A percentile compares a stretch with the other conserved stretches of the same genome.
Evolutionary conservation across 2,329 filamentous ascomycete genomes (phyloP).

Genomic region (Trichophyton verrucosum): DNA sequence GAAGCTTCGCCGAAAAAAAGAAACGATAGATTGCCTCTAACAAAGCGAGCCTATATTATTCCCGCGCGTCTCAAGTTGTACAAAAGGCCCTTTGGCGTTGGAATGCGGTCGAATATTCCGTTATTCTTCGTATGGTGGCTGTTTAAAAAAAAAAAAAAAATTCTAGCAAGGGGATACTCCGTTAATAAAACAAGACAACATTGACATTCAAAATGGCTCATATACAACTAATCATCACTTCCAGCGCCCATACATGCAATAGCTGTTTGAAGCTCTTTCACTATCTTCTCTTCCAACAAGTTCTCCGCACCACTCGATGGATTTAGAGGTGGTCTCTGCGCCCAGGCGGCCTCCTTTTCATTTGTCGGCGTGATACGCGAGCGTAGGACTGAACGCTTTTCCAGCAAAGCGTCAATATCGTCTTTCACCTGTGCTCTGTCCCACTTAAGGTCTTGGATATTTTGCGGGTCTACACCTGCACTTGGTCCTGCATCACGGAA

Average conservation of each 20-base stretch:
- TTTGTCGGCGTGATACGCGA: constrained; percentile 62
- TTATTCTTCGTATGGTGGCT: not conserved
- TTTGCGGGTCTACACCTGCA: constrained; percentile 42
- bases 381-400: constrained; percentile 54
- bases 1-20: not conserved
- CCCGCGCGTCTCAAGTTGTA: not conserved
- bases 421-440: constrained; percentile 61
- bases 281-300: constrained; percentile 61
- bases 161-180: not conserved
- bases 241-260: constrained; percentile 31
- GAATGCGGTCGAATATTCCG: not conserved
- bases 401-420: constrained; percentile 71
- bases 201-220: constrained; percentile 3
- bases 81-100: not conserved
- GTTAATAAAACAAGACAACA: not conserved
- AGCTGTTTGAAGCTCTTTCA: constrained; percentile 52
- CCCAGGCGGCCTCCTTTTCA: constrained; percentile 56
- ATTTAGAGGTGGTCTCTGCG: constrained; percentile 30
- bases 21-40: not conserved
- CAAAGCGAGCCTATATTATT: not conserved
- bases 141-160: not conserved
- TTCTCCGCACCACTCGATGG: constrained; percentile 44
- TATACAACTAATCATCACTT: constrained; percentile 18
- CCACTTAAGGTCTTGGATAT: constrained; percentile 63
- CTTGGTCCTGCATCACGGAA: constrained; percentile 54